Percentiles rank a stretch among this genome's conserved stretches.
phyloP scores from a whole-genome alignment of 1,284 basidiomycete genomes.

The Veloporphyrellus conicus region DNA sequence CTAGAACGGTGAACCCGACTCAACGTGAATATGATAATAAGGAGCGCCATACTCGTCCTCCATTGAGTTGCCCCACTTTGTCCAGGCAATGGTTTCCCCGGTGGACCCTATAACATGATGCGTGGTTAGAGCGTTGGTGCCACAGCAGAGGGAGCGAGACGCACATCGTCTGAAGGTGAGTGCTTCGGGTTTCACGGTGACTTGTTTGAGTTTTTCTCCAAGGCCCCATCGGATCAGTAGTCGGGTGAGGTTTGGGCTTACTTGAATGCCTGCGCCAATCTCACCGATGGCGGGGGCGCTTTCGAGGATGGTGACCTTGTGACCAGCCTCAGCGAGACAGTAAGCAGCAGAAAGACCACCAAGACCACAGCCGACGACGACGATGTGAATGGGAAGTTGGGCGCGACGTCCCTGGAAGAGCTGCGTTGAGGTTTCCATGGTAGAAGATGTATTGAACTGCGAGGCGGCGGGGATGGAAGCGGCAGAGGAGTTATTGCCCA shows the following conservation, averaged over 20 bases:
- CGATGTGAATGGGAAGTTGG: conserved; percentile 35
- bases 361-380: conserved; percentile 51
- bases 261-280: conserved; percentile 48
- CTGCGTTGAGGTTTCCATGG: background rate
- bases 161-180: conserved; percentile 48
- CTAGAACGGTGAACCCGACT: background rate
- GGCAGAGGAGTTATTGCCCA: background rate
- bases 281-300: conserved; percentile 37
- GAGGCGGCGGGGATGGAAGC: background rate
- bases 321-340: conserved; percentile 45
- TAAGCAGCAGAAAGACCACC: conserved; percentile 49
- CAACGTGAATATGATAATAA: conserved; percentile 52
- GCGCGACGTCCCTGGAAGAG: conserved; percentile 32
- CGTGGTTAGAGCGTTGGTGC: background rate
- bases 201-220: conserved; percentile 37
- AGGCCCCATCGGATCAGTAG: conserved; percentile 54
- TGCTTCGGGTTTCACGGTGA: conserved; percentile 42
- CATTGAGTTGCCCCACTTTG: conserved; percentile 40
- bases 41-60: conserved; percentile 44
- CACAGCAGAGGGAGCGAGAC: background rate
- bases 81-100: conserved; percentile 46
- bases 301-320: conserved; percentile 48
- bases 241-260: conserved; percentile 46
- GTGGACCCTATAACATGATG: conserved; percentile 29
- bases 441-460: background rate